Evolutionary conservation across 306 rosid species (phyloP), one percentile per base, ranked within the genome.

Genomic region (Inga leiocalycina): DNA sequence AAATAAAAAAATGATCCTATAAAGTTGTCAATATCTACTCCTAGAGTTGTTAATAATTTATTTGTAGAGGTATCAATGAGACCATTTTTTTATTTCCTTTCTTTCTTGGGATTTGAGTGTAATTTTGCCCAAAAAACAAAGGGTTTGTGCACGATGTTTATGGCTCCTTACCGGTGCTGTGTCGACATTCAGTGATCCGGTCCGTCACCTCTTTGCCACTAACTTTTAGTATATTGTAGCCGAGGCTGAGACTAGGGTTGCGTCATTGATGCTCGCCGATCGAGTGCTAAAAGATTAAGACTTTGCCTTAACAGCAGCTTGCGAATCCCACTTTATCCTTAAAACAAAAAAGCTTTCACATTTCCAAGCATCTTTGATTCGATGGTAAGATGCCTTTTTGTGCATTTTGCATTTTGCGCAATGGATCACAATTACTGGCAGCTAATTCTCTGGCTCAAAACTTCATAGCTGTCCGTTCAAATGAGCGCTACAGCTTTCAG

Each of bases 401-500:
- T 19, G 13, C 77, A n/a, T 15, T 5, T 27, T 35, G 46, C n/a
- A 37, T 35, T 37, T 49, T 19, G 0, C 46, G 20, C 19, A 12
- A 19, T 52, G 76, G 71, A 19, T 77, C 22, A 48, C 32, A 14
- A 46, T 56, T 69, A 41, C 45, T 66, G 24, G 22, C 54, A 54
- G 27, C 72, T 48, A 57, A 68, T 74, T 83, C 17, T 80, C 37
- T 74, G 76, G 34, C 78, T 75, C 49, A 8, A 17, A 37, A 12
- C 54, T 43, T n/a, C 39, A 44, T 76, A 76, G 71, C 49, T 73
- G 19, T 59, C 8, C 66, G 20, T 71, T 48, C 68, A 61, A 82
- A 91, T 91, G 93, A 85, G 83, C 64, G 75, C 90, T n/a, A 75
- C 86, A 4, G 41, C 87, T 30, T 84, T 85, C 62, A 35, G 82